phyloP scores from a whole-genome alignment of 768 basidiomycete genomes.

The Gymnopilus dilepis region DNA sequence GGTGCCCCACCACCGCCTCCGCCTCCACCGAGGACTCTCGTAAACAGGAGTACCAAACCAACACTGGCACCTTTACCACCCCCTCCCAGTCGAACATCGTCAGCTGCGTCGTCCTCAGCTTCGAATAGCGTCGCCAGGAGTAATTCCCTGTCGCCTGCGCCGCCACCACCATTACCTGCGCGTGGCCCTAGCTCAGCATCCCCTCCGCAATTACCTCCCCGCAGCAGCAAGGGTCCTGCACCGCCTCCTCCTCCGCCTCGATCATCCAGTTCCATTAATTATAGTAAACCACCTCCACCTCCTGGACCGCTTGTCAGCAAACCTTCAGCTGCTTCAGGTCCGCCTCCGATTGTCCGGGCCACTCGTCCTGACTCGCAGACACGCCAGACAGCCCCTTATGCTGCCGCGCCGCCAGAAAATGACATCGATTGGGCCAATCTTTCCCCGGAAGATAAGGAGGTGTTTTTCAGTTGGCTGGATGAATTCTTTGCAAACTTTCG shows the following conservation, averaged over 20 bases:
- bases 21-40: conserved; percentile 44
- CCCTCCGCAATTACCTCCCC: conserved; percentile 32
- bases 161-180: conserved; percentile 31
- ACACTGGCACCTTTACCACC: conserved; percentile 33
- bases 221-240: conserved; percentile 25
- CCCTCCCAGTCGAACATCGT: conserved; percentile 42
- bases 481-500: conserved; percentile 68
- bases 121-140: conserved; percentile 15
- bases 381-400: conserved; percentile 8
- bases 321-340: conserved; percentile 26
- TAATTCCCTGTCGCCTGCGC: conserved; percentile 22
- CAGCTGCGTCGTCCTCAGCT: conserved; percentile 18
- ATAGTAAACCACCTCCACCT: conserved; percentile 11
- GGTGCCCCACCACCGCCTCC: conserved; percentile 56
- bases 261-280: conserved; percentile 9
- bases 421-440: conserved; percentile 75
- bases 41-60: conserved; percentile 39
- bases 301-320: conserved; percentile 20
- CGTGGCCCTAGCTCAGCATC: conserved; percentile 26
- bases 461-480: conserved; percentile 81
- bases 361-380: conserved; percentile 34
- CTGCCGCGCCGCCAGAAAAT: conserved; percentile 18
- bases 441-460: conserved; percentile 67
- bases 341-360: conserved; percentile 39
- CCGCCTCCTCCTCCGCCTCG: conserved; percentile 31